Percentiles rank a stretch among this genome's conserved stretches.
Evolutionary conservation across 345 rosid species (phyloP).

Genomic region (Salix purpurea): DNA sequence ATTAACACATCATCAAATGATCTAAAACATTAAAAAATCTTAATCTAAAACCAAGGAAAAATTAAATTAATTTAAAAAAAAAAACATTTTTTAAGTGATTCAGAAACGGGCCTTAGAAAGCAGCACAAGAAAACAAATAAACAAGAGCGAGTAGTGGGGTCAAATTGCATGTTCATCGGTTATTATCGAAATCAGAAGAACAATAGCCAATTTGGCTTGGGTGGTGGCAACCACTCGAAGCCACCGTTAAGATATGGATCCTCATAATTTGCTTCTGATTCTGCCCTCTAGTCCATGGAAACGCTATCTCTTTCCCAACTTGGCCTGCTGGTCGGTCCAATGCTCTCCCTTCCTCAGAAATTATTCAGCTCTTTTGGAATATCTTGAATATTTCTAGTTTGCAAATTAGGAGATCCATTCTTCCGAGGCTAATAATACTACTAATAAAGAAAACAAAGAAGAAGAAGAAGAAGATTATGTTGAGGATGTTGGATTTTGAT

Average conservation of each 20-base stretch:
- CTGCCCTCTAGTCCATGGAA: neutral
- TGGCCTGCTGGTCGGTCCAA: neutral
- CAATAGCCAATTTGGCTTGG: neutral
- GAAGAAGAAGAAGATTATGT: too few species aligned
- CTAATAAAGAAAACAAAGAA: too few species aligned
- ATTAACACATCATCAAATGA: too few species aligned
- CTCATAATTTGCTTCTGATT: neutral
- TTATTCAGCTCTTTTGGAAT: too few species aligned
- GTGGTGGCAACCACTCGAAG: slow-evolving; percentile 3
- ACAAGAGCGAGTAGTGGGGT: neutral
- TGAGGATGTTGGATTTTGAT: too few species aligned
- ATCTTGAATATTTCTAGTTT: too few species aligned
- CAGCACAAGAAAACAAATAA: neutral
- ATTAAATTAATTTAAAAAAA: too few species aligned
- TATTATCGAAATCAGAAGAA: neutral
- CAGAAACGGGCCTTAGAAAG: neutral
- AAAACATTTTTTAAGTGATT: too few species aligned
- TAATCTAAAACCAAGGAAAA: too few species aligned
- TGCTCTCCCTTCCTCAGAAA: neutral
- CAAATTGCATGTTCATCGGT: slow-evolving; percentile 11
- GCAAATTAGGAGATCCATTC: too few species aligned
- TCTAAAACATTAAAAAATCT: too few species aligned
- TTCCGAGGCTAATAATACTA: too few species aligned
- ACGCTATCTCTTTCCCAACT: neutral
- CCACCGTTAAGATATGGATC: neutral